These are phyloP conservation scores for Petunia axillaris DNA, from an alignment of 257 asterid species.

Conservation along the genomic window DNA sequence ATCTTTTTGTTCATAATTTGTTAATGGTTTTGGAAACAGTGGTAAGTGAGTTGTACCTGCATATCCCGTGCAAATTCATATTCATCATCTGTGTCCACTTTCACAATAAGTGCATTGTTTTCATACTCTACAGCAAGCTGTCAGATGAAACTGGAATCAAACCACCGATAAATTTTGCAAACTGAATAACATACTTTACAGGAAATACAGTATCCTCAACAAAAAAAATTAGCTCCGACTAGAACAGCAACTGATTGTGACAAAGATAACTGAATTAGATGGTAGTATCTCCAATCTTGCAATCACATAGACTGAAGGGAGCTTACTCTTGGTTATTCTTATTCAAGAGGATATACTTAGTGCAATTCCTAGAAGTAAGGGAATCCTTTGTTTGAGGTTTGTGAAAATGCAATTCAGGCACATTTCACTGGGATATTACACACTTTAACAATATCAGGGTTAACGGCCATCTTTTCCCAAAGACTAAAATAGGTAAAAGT, in stretches of 20 bases:
- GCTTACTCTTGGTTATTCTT: background rate
- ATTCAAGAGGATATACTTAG: background rate
- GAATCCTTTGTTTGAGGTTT: background rate
- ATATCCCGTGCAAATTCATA: conserved; percentile 90
- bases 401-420: background rate
- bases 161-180: background rate
- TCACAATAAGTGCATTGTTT: conserved; percentile 73
- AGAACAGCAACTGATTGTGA: background rate
- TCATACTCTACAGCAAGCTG: conserved; percentile 99
- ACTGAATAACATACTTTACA: background rate
- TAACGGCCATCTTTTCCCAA: background rate
- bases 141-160: conserved; percentile 28
- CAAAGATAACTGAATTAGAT: background rate
- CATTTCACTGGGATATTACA: background rate
- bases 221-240: background rate
- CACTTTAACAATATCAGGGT: background rate
- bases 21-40: background rate
- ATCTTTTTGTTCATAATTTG: background rate
- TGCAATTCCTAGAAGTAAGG: background rate
- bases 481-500: background rate
- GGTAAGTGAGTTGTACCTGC: conserved; percentile 58
- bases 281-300: conserved; percentile 19
- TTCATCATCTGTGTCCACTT: conserved; percentile 94
- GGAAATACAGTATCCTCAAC: background rate
- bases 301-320: conserved; percentile 13